phyloP scores from a whole-genome alignment of 139 green algal species.

The Tetraselmis chui region DNA sequence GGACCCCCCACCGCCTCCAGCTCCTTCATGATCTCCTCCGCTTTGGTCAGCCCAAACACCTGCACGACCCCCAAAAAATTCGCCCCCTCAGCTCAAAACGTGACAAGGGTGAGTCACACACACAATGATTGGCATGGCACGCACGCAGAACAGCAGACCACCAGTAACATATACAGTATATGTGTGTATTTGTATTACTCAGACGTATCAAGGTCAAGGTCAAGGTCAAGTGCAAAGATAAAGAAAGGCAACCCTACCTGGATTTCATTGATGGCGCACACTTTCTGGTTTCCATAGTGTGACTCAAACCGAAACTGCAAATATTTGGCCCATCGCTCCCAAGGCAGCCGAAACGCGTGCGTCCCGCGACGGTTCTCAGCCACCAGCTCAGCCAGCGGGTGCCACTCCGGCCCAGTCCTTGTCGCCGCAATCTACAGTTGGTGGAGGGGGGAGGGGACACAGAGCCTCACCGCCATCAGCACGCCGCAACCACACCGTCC shows the following conservation, averaged over 20 bases:
- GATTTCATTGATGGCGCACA: not conserved
- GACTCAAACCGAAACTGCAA: not conserved
- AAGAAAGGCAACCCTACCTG: too few relatives aligned
- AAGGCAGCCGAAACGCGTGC: not conserved
- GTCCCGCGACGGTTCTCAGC: not conserved
- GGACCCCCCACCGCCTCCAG: not conserved
- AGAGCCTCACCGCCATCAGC: too few relatives aligned
- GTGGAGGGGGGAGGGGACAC: not conserved
- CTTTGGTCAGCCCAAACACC: not conserved
- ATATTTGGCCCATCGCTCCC: not conserved
- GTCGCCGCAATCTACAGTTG: not conserved
- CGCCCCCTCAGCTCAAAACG: too few relatives aligned
- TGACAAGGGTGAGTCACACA: too few relatives aligned
- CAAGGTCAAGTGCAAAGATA: too few relatives aligned
- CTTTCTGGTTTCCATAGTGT: not conserved
- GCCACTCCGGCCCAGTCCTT: not conserved
- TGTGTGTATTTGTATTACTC: too few relatives aligned
- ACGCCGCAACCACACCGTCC: too few relatives aligned
- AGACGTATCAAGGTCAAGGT: too few relatives aligned
- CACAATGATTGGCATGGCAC: too few relatives aligned
- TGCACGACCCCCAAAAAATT: not conserved
- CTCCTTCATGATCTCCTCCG: not conserved
- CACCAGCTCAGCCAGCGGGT: not conserved
- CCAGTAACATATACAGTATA: too few relatives aligned
- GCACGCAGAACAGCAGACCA: too few relatives aligned